These are phyloP conservation scores for Zygoascus meyerae DNA, from an alignment of 1,139 yeast genomes.

Conservation along the genomic window DNA sequence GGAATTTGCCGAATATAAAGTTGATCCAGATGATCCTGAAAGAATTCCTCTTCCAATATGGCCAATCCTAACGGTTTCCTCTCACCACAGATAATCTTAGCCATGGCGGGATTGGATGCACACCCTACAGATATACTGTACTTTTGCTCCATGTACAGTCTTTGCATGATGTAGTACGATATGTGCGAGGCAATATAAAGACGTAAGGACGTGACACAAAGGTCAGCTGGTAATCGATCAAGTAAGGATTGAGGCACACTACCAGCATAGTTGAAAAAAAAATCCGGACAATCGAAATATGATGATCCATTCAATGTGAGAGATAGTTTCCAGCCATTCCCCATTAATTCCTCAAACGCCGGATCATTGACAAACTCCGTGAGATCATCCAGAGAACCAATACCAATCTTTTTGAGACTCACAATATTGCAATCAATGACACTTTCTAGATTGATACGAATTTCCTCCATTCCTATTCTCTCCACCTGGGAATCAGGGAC, in stretches of 20 bases:
- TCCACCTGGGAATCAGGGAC: slow-evolving; percentile 29
- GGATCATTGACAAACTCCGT: slow-evolving; percentile 19
- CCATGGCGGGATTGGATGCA: slow-evolving; percentile 28
- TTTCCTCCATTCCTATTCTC: slow-evolving; percentile 36
- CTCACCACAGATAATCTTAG: slow-evolving; percentile 31
- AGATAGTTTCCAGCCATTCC: slow-evolving; percentile 19
- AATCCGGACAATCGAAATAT: slow-evolving; percentile 25
- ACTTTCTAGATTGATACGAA: slow-evolving; percentile 32
- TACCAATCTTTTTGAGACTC: slow-evolving; percentile 16
- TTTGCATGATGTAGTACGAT: slow-evolving; percentile 27
- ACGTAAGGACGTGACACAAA: background rate
- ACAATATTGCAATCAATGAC: slow-evolving; percentile 21
- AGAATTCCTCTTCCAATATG: slow-evolving; percentile 25
- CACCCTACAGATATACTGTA: slow-evolving; percentile 35
- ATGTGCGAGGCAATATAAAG: slow-evolving; percentile 28
- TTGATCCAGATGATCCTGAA: slow-evolving; percentile 23
- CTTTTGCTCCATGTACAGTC: slow-evolving; percentile 27
- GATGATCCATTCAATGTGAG: slow-evolving; percentile 10
- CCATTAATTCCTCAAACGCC: slow-evolving; percentile 7
- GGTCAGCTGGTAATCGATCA: background rate
- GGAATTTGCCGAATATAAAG: slow-evolving; percentile 26
- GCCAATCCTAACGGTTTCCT: slow-evolving; percentile 34
- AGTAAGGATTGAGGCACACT: background rate
- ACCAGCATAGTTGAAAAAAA: slow-evolving; percentile 29
- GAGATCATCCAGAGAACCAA: slow-evolving; percentile 12